A percentile compares a stretch with the other conserved stretches of the same genome.
Conservation (phyloP, 1,139 yeast species). For the Geotrichum australiense region DNA sequence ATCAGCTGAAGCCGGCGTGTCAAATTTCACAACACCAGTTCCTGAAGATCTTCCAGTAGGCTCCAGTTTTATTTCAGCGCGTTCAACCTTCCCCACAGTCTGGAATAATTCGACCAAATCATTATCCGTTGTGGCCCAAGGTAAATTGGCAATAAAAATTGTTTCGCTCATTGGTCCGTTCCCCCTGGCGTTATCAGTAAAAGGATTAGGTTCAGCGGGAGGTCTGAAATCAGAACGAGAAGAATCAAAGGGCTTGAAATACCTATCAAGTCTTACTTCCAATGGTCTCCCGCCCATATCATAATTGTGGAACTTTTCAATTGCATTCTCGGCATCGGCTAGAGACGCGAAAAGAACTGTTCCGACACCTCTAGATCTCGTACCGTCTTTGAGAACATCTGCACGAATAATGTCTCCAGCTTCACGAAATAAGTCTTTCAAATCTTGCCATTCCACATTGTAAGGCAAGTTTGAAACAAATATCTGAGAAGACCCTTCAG, state of each 20-base stretch:
- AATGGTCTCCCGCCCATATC: conserved; percentile 85
- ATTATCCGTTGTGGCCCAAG: conserved; percentile 78
- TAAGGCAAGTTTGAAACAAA: conserved; percentile 82
- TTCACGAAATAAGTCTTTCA: conserved; percentile 75
- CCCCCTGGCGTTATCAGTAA: conserved; percentile 58
- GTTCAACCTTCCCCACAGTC: conserved; percentile 68
- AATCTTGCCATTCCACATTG: conserved; percentile 72
- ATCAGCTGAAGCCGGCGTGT: conserved; percentile 60
- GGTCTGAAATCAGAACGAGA: conserved; percentile 5
- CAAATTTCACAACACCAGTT: conserved; percentile 75
- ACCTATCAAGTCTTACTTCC: conserved; percentile 47
- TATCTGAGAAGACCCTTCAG: conserved; percentile 45
- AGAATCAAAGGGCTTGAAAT: conserved; percentile 26
- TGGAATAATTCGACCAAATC: conserved; percentile 84
- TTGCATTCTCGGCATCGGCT: conserved; percentile 85
- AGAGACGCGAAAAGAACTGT: conserved; percentile 81
- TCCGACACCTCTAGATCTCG: conserved; percentile 83
- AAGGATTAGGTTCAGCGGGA: conserved; percentile 34
- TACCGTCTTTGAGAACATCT: conserved; percentile 64
- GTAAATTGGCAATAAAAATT: conserved; percentile 71
- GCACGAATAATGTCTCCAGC: conserved; percentile 76
- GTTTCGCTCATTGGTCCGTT: conserved; percentile 59
- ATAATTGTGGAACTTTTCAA: conserved; percentile 89
- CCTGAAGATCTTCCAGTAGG: conserved; percentile 70
- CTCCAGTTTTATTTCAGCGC: conserved; percentile 71